Evolutionary conservation across 768 basidiomycete species (phyloP), one percentile per base, ranked within the genome.

Genomic region (Boletellus emodensis): DNA sequence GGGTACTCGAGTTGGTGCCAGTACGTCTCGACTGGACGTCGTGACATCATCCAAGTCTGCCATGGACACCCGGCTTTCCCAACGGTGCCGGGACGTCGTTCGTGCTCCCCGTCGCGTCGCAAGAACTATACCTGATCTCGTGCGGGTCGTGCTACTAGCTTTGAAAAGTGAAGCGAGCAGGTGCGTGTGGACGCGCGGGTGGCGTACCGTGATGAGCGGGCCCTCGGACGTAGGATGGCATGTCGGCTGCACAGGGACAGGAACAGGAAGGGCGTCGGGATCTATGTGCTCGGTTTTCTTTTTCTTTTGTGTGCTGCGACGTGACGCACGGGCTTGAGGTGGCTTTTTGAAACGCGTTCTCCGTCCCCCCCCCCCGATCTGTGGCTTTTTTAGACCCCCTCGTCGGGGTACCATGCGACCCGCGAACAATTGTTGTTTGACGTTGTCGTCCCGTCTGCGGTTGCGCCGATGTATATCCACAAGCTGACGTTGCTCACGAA

Each of bases 201-300:
- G 24, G 52, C 65, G n/a, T 74, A 70, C 41, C 38, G 62, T 30
- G 37, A 45, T 26, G 37, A 48, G 5, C 46, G 40, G 8, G 52
- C 62, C 10, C 63, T 72, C 2, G 55, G 61, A 5, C 55, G 57
- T n/a, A 64, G 66, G 17, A 54, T 60, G 5, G 56, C 73, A 12
- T 73, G 71, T 48, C 52, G 44, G n/a, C 58, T 75, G 2, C 52
- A 53, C 33, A 64, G 56, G 32, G 49, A 44, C 7, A 61, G 60
- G 20, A 55, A 61, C 9, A 52, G 62, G 35, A 51, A 67, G 32
- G 74, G 72, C 17, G 56, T 74, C 13, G 73, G 74, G 0, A 64
- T 75, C 48, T 74, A 65, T 37, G 75, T 72, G 46, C 51, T 71
- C 22, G 42, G n/a, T n/a, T n/a, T n/a, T n/a, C n/a, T 15, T 14